Conservation (phyloP, 805 yeast species). For the Zygosaccharomyces bisporus region DNA sequence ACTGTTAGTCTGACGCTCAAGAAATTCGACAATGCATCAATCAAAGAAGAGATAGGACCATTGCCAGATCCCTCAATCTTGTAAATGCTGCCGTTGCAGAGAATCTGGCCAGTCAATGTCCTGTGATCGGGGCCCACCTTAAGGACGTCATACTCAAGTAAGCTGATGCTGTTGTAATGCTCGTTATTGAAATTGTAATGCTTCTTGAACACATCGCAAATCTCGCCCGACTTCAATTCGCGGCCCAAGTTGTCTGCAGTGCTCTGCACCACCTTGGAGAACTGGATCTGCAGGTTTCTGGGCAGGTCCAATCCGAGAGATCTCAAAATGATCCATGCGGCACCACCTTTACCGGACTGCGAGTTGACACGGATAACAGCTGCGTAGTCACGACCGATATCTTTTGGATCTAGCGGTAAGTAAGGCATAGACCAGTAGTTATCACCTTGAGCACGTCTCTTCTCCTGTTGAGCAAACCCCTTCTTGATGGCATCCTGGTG, state of each 20-base stretch:
- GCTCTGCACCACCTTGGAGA: constrained; percentile 60
- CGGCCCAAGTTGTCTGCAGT: constrained; percentile 64
- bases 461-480: constrained; percentile 54
- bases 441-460: constrained; percentile 47
- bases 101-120: constrained; percentile 41
- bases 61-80: constrained; percentile 59
- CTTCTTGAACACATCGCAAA: constrained; percentile 51
- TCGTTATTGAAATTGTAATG: constrained; percentile 48
- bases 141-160: constrained; percentile 42
- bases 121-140: constrained; percentile 42
- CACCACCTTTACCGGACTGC: constrained; percentile 87
- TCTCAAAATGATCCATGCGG: constrained; percentile 75
- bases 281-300: constrained; percentile 63
- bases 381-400: constrained; percentile 75
- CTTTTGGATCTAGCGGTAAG: constrained; percentile 77
- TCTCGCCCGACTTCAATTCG: constrained; percentile 66
- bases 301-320: constrained; percentile 71
- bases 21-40: constrained; percentile 56
- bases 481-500: constrained; percentile 71
- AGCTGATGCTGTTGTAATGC: constrained; percentile 32
- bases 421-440: constrained; percentile 67
- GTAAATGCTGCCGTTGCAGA: constrained; percentile 35
- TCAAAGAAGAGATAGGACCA: constrained; percentile 74
- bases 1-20: constrained; percentile 57
- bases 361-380: constrained; percentile 82